Base-by-base conservation (phyloP, 2,329 filamentous ascomycete species). In the Rosellinia necatrix region DNA sequence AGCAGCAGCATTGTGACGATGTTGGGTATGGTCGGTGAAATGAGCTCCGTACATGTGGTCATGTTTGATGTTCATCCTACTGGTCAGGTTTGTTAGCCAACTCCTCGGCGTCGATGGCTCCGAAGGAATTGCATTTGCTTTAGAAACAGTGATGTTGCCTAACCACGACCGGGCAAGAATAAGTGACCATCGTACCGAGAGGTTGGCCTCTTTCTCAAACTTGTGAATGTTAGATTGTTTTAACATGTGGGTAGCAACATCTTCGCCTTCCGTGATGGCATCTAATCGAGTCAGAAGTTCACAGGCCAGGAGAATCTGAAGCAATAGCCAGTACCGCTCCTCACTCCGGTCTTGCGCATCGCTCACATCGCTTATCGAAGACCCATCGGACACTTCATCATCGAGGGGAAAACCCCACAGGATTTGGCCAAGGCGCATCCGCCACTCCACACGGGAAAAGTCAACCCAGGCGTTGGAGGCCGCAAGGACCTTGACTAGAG, bases 371-470 rank as follows among this genome's bases (percentile, higher is more conserved):
- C 77, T 75, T 42, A 81, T 77, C 9, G 77, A 75, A n/a, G 78
- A 75, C 19, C 78, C 77, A 55, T 84, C 82, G 38, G 78, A 77
- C n/a, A 80, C 62, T 42, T 79, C 76, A 60, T 83, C 81, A 37
- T 81, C 80, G 22, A 77, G 68, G 5, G 76, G 72, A 13, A 76
- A 74, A 13, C 81, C 85, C 87, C 88, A 91, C 2, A 91, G 72
- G 37, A 91, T 79, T 71, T 90, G 88, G 6, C 88, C 88, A 1
- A 91, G 76, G 10, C 87, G 79, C 55, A 91, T 87, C 32, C 88
- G 81, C 87, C 87, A 91, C 68, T 91, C 88, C 6, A 91, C 85
- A 27, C 86, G 79, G 17, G 86, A 88, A 62, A 91, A 88, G 70
- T 91, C 87, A 48, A 88, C 81, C 88, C 88, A 91, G 41, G 89